phyloP scores from a whole-genome alignment of 768 basidiomycete species.

The Xanthoconium stramineum region DNA sequence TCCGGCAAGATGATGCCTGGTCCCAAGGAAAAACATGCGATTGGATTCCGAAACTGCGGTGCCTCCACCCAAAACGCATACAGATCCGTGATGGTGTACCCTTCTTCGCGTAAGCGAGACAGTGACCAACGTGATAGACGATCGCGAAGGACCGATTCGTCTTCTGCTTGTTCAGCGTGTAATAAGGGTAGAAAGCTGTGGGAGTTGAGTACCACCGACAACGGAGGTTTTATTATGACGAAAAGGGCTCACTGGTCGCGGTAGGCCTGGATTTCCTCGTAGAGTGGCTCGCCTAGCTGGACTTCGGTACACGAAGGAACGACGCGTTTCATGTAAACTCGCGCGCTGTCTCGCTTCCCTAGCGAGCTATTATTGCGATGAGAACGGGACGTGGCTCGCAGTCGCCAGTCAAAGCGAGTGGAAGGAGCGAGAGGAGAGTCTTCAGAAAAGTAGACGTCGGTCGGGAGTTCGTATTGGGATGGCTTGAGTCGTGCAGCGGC shows the following conservation, averaged over 20 bases:
- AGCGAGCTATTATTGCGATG: slow-evolving; percentile 12
- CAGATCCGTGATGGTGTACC: slow-evolving; percentile 67
- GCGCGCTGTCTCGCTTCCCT: slow-evolving; percentile 11
- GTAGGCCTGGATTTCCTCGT: slow-evolving; percentile 53
- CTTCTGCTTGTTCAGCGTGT: slow-evolving; percentile 61
- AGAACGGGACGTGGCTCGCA: slow-evolving; percentile 48
- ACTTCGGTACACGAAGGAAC: slow-evolving; percentile 34
- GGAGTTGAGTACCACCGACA: background rate
- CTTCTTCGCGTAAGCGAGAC: slow-evolving; percentile 58
- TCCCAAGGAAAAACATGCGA: slow-evolving; percentile 63
- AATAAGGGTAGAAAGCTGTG: slow-evolving; percentile 47
- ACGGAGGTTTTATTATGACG: background rate
- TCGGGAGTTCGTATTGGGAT: slow-evolving; percentile 21
- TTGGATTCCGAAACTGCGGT: slow-evolving; percentile 60
- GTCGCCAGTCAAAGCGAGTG: slow-evolving; percentile 59
- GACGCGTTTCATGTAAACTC: slow-evolving; percentile 36
- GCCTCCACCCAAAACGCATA: slow-evolving; percentile 66
- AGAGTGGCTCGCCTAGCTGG: slow-evolving; percentile 39
- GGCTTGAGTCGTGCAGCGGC: slow-evolving; percentile 12
- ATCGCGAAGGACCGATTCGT: slow-evolving; percentile 54
- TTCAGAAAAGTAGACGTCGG: slow-evolving; percentile 30
- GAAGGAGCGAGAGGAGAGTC: slow-evolving; percentile 26
- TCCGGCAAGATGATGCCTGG: slow-evolving; percentile 62
- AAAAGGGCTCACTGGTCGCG: slow-evolving; percentile 43
- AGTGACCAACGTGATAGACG: slow-evolving; percentile 69